Evolutionary conservation across 148 eudicot species (phyloP).

Genomic region (Suaeda aralocaspica): DNA sequence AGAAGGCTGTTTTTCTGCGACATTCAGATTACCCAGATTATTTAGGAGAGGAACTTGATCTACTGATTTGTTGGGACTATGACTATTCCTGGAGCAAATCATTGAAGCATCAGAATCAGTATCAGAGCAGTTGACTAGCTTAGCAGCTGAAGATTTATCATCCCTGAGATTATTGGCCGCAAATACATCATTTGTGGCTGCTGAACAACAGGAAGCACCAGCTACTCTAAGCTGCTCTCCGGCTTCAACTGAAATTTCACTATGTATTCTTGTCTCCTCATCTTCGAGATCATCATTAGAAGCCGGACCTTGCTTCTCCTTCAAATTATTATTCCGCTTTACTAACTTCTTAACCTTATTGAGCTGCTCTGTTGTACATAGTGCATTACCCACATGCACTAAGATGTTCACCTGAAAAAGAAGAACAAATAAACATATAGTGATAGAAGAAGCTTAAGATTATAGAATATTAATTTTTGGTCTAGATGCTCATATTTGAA

Average conservation of each 20-base stretch:
- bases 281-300: conserved; percentile 29
- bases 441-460: no score
- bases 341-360: conserved; percentile 41
- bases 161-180: conserved; percentile 18
- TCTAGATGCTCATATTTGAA: no score
- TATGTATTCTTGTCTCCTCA: conserved; percentile 37
- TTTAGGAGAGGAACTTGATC: conserved; percentile 36
- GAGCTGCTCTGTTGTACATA: conserved; percentile 51
- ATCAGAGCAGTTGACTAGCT: conserved; percentile 39
- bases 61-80: conserved; percentile 41
- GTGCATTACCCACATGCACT: conserved; percentile 56
- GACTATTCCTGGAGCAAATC: conserved; percentile 46
- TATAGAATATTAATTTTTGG: no score
- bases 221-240: conserved; percentile 41
- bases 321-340: conserved; percentile 34
- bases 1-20: conserved; percentile 10
- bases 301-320: conserved; percentile 30
- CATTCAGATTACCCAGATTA: conserved; percentile 23
- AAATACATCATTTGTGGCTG: conserved; percentile 23
- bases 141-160: conserved; percentile 27
- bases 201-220: conserved; percentile 33
- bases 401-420: conserved; percentile 69
- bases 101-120: conserved; percentile 69
- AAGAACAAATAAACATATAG: not conserved
- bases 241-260: conserved; percentile 59